A percentile compares a stretch with the other conserved stretches of the same genome.
These are phyloP conservation scores for Chrysosphaeria jannelii DNA, from an alignment of 2,329 filamentous ascomycete species.

Conservation along the genomic window DNA sequence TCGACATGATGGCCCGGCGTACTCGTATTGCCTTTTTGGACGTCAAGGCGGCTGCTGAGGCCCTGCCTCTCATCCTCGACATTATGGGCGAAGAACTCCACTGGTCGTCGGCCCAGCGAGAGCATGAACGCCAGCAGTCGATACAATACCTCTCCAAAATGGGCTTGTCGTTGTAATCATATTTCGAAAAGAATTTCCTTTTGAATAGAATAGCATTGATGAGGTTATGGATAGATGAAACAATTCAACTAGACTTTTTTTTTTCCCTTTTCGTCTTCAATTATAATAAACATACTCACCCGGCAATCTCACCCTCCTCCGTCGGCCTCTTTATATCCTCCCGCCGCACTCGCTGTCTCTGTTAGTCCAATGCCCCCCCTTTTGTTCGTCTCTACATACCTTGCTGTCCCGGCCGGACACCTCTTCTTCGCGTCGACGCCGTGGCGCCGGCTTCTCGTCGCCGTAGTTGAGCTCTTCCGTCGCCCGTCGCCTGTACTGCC, in stretches of 20 bases:
- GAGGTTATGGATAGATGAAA: no score
- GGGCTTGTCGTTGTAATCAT: no score
- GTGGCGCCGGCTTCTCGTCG: slow-evolving; percentile 29
- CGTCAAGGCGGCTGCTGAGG: slow-evolving; percentile 66
- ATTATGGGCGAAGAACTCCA: slow-evolving; percentile 62
- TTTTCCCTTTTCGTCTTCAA: no score
- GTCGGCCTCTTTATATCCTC: slow-evolving; percentile 48
- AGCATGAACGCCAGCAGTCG: no score
- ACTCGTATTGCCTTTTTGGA: slow-evolving; percentile 75
- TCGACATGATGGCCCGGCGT: slow-evolving; percentile 61
- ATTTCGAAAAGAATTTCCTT: no score
- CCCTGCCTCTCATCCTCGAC: slow-evolving; percentile 61
- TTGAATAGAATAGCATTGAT: no score
- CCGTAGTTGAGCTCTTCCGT: slow-evolving; percentile 73
- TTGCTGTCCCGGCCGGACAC: slow-evolving; percentile 35
- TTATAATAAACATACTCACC: no score
- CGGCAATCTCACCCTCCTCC: slow-evolving; percentile 94
- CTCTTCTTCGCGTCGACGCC: slow-evolving; percentile 51
- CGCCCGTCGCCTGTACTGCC: slow-evolving; percentile 50
- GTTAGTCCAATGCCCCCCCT: slow-evolving; percentile 22
- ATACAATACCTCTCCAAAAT: no score
- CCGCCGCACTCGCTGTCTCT: slow-evolving; percentile 10
- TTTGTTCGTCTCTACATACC: no score
- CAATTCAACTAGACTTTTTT: no score
- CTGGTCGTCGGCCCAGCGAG: slow-evolving; percentile 40